Percentiles rank a stretch among this genome's conserved stretches.
phyloP scores from a whole-genome alignment of 176 grass and related monocot species.

The Leersia perrieri region DNA sequence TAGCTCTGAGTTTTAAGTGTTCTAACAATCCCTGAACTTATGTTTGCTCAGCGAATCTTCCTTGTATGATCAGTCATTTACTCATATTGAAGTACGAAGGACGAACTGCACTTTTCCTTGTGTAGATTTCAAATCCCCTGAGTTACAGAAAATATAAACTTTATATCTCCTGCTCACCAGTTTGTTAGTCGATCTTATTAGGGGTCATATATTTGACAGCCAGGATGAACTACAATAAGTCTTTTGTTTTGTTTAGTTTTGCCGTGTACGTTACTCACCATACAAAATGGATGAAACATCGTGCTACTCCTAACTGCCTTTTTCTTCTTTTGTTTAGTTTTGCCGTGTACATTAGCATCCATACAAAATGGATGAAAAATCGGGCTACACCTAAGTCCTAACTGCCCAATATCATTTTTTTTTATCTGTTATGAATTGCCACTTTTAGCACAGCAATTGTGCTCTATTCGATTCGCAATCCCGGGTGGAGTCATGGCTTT shows the following conservation, averaged over 20 bases:
- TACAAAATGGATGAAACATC: not conserved
- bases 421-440: no score
- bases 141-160: not conserved
- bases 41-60: not conserved
- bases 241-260: not conserved
- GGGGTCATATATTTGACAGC: not conserved
- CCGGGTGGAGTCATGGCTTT: not conserved
- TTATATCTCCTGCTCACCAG: not conserved
- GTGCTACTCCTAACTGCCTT: not conserved
- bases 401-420: not conserved
- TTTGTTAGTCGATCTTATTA: no score
- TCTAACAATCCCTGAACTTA: not conserved
- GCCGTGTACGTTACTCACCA: not conserved
- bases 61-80: not conserved
- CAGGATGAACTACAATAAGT: not conserved
- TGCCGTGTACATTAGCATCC: not conserved
- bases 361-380: not conserved
- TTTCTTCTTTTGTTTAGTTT: no score
- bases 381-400: not conserved
- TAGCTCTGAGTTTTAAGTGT: not conserved
- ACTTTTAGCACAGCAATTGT: no score
- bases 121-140: no score
- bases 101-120: not conserved
- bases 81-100: not conserved
- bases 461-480: not conserved